Base-by-base conservation (phyloP, 768 basidiomycete genomes). In the Favolaschia claudopus region DNA sequence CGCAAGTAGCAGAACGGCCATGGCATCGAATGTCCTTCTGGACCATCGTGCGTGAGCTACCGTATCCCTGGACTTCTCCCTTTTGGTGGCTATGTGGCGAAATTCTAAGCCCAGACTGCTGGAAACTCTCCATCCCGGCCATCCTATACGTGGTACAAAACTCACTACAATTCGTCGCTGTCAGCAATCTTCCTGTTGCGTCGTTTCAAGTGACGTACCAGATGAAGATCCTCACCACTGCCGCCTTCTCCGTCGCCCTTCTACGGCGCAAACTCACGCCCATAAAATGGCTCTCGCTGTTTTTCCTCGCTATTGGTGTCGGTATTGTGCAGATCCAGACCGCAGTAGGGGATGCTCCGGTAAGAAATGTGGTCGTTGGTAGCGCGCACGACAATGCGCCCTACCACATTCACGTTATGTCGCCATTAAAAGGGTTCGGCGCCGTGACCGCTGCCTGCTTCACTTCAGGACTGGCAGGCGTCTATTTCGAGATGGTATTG, bases 201-300 rank as follows among this genome's bases (percentile, higher is more conserved):
- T 94, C 96, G 3, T 99, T 98, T 78, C 96, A 99, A 73, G 95
- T 98, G 62, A 93, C 92, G 9, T 96, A 98, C 73, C 95, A 98
- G 76, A 96, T 98, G 95, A 98, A 98, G 76, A 98, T 98, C 71
- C 83, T 98, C 55, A 98, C 95, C 45, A 98, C 95, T 15, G 96
- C 95, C 20, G 93, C 91, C 47, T 96, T 96, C 73, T 93, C 92
- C 39, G 94, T 96, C 52, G 75, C 85, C 2, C 82, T 98, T 59
- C 85, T 96, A 15, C 87, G 94, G 37, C 92, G 82, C 70, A 85
- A 82, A 67, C 79, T 99, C 36, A 82, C 82, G 28, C 74, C 82
- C 0, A 81, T 82, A 3, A 95, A 98, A 71, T 99, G 97, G 96
- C 72, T 93, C 19, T 85, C 94, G 0, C 79, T 99, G 10, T 82